Evolutionary conservation across 352 stramenopile species (phyloP), one percentile per base, ranked within the genome.

Genomic region (Globisporangium rhizosaccharum): DNA sequence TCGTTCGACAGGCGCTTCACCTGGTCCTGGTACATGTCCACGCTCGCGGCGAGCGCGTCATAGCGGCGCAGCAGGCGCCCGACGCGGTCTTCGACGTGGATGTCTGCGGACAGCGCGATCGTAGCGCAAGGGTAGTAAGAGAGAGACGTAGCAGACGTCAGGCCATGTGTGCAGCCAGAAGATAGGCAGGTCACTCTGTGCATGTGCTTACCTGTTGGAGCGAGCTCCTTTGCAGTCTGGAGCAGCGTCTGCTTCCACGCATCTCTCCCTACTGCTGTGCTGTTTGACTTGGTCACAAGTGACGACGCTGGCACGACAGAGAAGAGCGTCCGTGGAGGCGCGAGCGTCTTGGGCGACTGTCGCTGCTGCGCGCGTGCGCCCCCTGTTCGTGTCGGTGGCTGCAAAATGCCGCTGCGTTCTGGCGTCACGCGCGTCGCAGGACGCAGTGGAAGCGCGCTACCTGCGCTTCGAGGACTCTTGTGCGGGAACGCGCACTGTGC

Each of bases 1-100:
- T 82, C 73, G 57, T 73, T 74, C 18, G 56, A 68, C 6, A 71
- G 66, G 17, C 58, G 50, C 28, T 58, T 54, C 26, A 79, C 39
- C 33, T 73, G 73, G 20, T 76, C 65, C 58, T 83, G 63, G 20
- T 57, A 70, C 20, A 82, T 46, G 7, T 52, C 56, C 37, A 82
- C 66, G 3, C 62, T 69, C n/a, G 69, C 74, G 4, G 54, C 59
- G 12, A 87, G 62, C 42, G 74, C 71, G 42, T 87, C 72, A 18
- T 75, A 69, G 8, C 75, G 65, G 0, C 75, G 61, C 44, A 68
- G 39, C 8, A 87, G 67, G 0, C 75, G 68, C 14, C 71, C 66
- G 39, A 30, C 62, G 15, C 66, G 66, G 36, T 70, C 73, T 2
- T 60, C n/a, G 5, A 65, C 42, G 25, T 74, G 66, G 2, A 53